Base-by-base conservation (phyloP, 371 early-diverging fungal genomes). In the Mucor irregularis region DNA sequence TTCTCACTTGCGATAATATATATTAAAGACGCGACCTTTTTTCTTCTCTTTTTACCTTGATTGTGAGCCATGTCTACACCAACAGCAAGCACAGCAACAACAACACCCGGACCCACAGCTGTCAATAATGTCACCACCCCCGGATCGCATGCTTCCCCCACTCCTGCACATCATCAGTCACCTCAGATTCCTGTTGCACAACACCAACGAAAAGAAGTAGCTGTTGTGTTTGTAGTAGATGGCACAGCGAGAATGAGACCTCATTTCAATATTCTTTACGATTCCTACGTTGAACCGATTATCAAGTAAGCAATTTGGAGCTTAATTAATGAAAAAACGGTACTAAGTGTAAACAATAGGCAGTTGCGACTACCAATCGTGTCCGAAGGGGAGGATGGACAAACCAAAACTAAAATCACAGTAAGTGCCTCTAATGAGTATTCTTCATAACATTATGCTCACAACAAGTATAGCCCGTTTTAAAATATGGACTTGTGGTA, bases 151-250 rank as follows among this genome's bases (percentile, higher is more conserved):
- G 21, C 60, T 38, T 70, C 73, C 8, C 77, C 77, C 9, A 58
- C 74, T 71, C 61, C 69, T 91, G 61, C 88, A 88, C 83, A 95
- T 89, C 51, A 97, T 93, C 70, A 95, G 91, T 25, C 90, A 91
- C 59, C 99, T 93, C 78, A 74, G 37, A 58, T 65, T 34, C 66
- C 51, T 13, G 47, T 61, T 4, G 48, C 74, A 34, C 64, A 71
- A 26, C 72, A 68, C 37, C 80, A 75, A 16, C 64, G 81, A 42
- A 73, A 69, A 51, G 83, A 85, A 58, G 79, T 85, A 26, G 80
- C 78, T 10, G 76, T 82, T 48, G 80, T 82, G 2, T 80, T 85
- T 71, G 82, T 76, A 6, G 76, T 85, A 21, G 85, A 85, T 59
- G 83, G 78, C 39, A 72, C 85, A 14, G 85, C 82, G 16, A 66